Evolutionary conservation across 495 filamentous ascomycete species (phyloP), one percentile per base, ranked within the genome.

Genomic region (Penicillium egyptiacum): DNA sequence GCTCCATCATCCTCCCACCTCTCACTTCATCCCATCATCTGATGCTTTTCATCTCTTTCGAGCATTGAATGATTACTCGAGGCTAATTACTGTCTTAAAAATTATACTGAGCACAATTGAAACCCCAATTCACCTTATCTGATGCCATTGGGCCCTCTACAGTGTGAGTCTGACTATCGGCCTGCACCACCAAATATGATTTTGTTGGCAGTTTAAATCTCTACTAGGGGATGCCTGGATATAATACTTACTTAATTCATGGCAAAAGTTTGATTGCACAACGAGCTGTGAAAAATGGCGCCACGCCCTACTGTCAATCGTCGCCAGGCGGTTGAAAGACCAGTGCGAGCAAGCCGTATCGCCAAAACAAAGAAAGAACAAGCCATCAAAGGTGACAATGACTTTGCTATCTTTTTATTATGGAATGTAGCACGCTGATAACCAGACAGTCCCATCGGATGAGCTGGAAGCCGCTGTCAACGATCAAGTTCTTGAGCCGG

Each of bases 401-500:
- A 1, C 10, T 9, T 28, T 17, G 4, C 28, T n/a, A 12, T 11
- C 10, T n/a, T 2, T 2, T 20, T 20, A 1, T 42, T 33, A 9
- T 7, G 3, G 10, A 9, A 14, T 26, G n/a, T 9, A 10, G 0
- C 7, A 19, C 12, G 3, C 26, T 54, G 19, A 55, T 20, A 25
- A 25, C n/a, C 14, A 17, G 3, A 19, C 37, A 55, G 42, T 30
- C 2, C 28, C 28, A 12, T 22, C n/a, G 4, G 53, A 20, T 4
- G 8, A 37, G 31, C 22, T 46, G 1, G 30, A 46, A 55, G 41
- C 14, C 25, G 42, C 16, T 28, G 11, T 28, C 30, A 37, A 5
- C 8, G 22, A 26, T 5, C 17, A 47, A 25, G 2, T 23, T 4
- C 42, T 46, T 35, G 51, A 50, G 37, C 40, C 58, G 12, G 69